Conservation (phyloP, 257 asterid genomes). For the Fraxinus cuspidata region DNA sequence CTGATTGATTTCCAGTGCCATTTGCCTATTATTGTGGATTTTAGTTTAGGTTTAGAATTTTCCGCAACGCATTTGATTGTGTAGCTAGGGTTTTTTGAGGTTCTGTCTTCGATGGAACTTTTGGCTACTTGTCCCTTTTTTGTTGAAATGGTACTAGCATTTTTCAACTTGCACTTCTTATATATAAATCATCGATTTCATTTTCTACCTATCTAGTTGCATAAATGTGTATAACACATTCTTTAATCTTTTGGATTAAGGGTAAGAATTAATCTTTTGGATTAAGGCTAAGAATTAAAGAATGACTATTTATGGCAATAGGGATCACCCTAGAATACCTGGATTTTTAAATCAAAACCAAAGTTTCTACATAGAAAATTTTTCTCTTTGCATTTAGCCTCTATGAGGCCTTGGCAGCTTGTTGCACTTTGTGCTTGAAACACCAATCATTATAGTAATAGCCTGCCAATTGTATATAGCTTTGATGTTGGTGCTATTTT, state of each 20-base stretch:
- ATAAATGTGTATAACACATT: neutral
- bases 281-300: neutral
- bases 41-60: constrained; percentile 38
- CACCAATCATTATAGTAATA: neutral
- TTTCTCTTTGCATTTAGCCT: no score
- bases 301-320: neutral
- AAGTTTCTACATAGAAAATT: neutral
- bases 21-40: neutral
- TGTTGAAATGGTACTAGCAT: neutral
- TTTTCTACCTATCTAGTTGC: neutral
- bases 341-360: neutral
- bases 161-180: neutral
- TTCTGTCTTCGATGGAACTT: neutral
- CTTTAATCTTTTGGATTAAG: neutral
- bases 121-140: neutral
- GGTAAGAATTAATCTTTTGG: no score
- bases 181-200: neutral
- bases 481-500: neutral
- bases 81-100: neutral
- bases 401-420: neutral
- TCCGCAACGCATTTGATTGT: constrained; percentile 20
- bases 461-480: neutral
- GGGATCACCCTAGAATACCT: neutral
- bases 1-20: neutral
- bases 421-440: neutral